Evolutionary conservation across 106 monocot species (phyloP), one percentile per base, ranked within the genome.

Genomic region (Dioscorea alata): DNA sequence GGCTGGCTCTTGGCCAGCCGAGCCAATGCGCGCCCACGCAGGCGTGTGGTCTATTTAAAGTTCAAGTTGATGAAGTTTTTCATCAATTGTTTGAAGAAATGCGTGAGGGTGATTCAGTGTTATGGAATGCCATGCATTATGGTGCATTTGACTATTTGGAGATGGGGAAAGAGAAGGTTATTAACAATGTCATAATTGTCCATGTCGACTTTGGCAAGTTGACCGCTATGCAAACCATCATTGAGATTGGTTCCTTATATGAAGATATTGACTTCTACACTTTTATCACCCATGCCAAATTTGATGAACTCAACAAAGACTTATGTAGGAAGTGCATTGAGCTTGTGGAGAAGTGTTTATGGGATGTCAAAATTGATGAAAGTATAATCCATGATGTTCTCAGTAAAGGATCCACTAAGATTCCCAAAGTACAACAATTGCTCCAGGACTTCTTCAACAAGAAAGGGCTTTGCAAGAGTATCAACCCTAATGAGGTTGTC

Each of bases 261-360:
- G 88, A 88, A 57, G 84, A 81, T n/a, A 76, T 79, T 28, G 88
- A 88, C 42, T 88, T 88, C 76, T 84, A 81, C 76, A 24, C 88
- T 23, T 60, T 68, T 54, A 81, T 84, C 60, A 88, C 81, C 17
- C 67, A 75, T 5, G 88, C 81, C 19, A 62, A 79, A 35, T 89
- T 89, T 25, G 82, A 89, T 67, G 82, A 89, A 70, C 73, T 89
- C 53, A 86, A 86, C 75, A 90, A 86, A 85, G 89, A 90, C 28
- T 62, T 90, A 2, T 90, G 85, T 78, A 68, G 85, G 49, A 86
- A 90, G 69, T 90, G 86, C 68, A 90, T 90, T 85, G 89, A 90
- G 52, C 89, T 78, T 1, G 89, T 90, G 13, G 86, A 86, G 78
- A 86, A 86, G 75, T 90, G 89, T 33, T 53, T 90, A 70, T 42